A percentile compares a stretch with the other conserved stretches of the same genome.
Conservation (phyloP, 2,329 filamentous ascomycete species). For the Helicocarpus griseus region DNA sequence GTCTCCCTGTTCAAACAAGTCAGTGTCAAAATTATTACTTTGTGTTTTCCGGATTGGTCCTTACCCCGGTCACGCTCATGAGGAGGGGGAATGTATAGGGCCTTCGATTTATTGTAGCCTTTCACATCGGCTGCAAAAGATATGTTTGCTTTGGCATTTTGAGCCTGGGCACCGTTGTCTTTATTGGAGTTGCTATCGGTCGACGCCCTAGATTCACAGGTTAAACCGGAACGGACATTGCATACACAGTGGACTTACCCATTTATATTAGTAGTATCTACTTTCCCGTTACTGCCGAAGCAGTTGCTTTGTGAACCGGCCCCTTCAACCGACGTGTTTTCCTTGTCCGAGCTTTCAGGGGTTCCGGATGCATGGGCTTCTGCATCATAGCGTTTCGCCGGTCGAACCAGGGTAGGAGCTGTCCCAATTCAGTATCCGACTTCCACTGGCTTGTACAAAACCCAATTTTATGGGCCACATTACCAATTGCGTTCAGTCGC, state of each 20-base stretch:
- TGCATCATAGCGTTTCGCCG: slow-evolving; percentile 1
- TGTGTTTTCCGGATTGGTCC: background rate
- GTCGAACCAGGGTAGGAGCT: background rate
- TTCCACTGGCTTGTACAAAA: background rate
- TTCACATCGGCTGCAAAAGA: slow-evolving; percentile 1
- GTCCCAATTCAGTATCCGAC: background rate
- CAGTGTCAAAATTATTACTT: background rate
- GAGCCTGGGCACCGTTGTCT: background rate
- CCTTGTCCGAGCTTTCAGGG: background rate
- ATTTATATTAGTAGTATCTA: background rate
- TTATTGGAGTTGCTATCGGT: background rate
- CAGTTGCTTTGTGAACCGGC: background rate
- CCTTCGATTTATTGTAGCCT: slow-evolving; percentile 2
- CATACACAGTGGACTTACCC: background rate
- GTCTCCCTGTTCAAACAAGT: background rate
- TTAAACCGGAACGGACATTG: background rate
- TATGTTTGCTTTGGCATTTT: background rate
- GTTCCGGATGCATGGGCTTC: background rate
- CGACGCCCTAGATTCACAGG: background rate
- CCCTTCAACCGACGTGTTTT: background rate
- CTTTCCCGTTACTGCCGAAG: background rate
- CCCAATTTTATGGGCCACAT: background rate
- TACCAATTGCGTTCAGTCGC: slow-evolving; percentile 32
- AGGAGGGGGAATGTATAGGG: background rate
- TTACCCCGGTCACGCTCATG: slow-evolving; percentile 2